A percentile compares a stretch with the other conserved stretches of the same genome.
Evolutionary conservation across 2,329 filamentous ascomycete genomes (phyloP).

Genomic region (Sporothrix protearum): DNA sequence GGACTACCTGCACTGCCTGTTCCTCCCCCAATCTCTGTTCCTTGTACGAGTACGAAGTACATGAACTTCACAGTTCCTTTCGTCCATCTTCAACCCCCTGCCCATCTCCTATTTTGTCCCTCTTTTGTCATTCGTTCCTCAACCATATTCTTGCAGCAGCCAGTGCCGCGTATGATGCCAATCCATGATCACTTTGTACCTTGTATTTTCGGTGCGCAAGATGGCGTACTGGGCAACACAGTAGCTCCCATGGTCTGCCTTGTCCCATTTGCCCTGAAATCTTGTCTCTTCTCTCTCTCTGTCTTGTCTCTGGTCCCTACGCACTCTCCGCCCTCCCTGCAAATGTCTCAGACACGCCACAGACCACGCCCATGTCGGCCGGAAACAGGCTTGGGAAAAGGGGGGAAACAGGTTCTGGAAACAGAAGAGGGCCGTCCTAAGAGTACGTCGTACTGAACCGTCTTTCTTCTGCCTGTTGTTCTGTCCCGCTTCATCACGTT

Average conservation of each 20-base stretch:
- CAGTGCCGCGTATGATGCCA: background rate
- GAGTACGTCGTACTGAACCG: background rate
- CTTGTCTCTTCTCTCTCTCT: background rate
- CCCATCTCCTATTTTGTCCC: background rate
- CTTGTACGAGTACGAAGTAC: background rate
- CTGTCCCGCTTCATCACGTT: conserved; percentile 6
- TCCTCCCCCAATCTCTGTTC: background rate
- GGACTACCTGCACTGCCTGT: background rate
- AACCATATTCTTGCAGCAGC: background rate
- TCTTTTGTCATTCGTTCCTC: background rate
- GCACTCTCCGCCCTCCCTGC: background rate
- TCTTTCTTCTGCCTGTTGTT: background rate
- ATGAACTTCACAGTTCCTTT: no score
- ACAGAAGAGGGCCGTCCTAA: background rate
- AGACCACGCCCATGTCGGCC: background rate
- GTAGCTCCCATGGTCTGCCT: background rate
- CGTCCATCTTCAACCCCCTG: background rate
- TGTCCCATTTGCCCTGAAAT: background rate
- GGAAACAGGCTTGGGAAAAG: background rate
- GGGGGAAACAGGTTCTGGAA: background rate
- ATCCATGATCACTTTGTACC: background rate
- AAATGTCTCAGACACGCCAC: conserved; percentile 2
- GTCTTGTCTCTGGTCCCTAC: background rate
- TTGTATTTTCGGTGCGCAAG: background rate
- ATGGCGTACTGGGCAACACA: background rate